Percentiles rank a stretch among this genome's conserved stretches.
Conservation (phyloP, 2,329 filamentous ascomycete genomes). For the Xylaria sp. region DNA sequence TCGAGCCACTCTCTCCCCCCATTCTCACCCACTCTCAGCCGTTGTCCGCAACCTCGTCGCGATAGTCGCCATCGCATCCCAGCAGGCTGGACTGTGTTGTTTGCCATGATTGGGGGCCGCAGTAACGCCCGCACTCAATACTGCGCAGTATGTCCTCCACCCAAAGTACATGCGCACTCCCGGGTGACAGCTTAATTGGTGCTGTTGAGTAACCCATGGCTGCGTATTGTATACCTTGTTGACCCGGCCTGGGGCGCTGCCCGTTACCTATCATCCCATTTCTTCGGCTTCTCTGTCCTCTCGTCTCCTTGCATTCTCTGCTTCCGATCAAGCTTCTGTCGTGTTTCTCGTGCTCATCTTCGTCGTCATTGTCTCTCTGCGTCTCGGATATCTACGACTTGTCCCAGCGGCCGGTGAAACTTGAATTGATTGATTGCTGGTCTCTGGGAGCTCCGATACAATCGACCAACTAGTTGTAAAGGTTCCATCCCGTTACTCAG, state of each 20-base stretch:
- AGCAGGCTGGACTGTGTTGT: slow-evolving; percentile 40
- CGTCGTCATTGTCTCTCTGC: background rate
- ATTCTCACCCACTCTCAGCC: slow-evolving; percentile 23
- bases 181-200: slow-evolving; percentile 32
- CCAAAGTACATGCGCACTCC: slow-evolving; percentile 34
- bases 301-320: background rate
- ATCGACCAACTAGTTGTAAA: slow-evolving; percentile 41
- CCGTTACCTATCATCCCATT: slow-evolving; percentile 9
- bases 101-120: slow-evolving; percentile 42
- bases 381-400: slow-evolving; percentile 40
- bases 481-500: slow-evolving; percentile 53
- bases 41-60: slow-evolving; percentile 45
- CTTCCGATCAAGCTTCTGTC: slow-evolving; percentile 15
- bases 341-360: slow-evolving; percentile 9
- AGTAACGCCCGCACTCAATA: slow-evolving; percentile 13
- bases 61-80: slow-evolving; percentile 37
- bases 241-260: background rate
- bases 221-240: slow-evolving; percentile 2
- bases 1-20: slow-evolving; percentile 30
- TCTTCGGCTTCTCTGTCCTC: slow-evolving; percentile 8
- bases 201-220: slow-evolving; percentile 11
- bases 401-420: slow-evolving; percentile 38
- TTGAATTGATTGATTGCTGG: slow-evolving; percentile 39
- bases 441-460: slow-evolving; percentile 43
- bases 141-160: slow-evolving; percentile 1